Evolutionary conservation across 768 basidiomycete genomes (phyloP), one percentile per base, ranked within the genome.

Genomic region (Leucocoprinus sp.): DNA sequence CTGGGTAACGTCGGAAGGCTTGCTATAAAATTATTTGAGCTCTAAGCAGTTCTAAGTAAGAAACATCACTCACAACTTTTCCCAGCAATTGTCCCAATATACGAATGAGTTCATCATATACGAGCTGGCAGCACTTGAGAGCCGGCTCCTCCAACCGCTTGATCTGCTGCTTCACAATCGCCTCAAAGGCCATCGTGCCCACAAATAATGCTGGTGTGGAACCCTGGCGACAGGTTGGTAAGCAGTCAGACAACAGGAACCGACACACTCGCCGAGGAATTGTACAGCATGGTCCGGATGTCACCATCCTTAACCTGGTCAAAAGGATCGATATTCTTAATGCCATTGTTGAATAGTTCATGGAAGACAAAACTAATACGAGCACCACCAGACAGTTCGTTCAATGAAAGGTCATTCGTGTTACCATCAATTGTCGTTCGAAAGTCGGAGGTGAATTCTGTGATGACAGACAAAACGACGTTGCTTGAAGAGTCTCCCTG

Each of bases 341-440:
- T 78, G 50, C 96, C 96, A 58, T 86, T 93, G 67, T 93, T 96
- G 76, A 88, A 99, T 48, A 98, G 66, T 61, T 99, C 96, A 62
- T 99, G 96, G 74, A 93, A 99, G 43, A 99, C 96, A 59, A 97
- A 99, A 58, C 85, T 89, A 72, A 99, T 98, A 64, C 96, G 82
- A 22, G 96, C 96, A 63, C 96, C 96, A 56, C 96, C 96, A n/a
- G 89, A 91, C 17, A 99, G 76, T 65, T 99, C 96, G 57, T 98
- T 98, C 57, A 96, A 60, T 1, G 88, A 85, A 27, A 98, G 69
- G 60, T 99, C 96, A 58, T 95, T 93, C 22, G 92, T 93, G 68
- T 89, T 93, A 64, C 96, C 96, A 60, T 99, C 96, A 54, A 99
- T 96, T 29, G 88, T 84, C 9, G 89, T 89, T 48, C 95, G 82